A percentile compares a stretch with the other conserved stretches of the same genome.
These are phyloP conservation scores for Alternaria longipes DNA, from an alignment of 2,329 filamentous ascomycete genomes.

Conservation along the genomic window DNA sequence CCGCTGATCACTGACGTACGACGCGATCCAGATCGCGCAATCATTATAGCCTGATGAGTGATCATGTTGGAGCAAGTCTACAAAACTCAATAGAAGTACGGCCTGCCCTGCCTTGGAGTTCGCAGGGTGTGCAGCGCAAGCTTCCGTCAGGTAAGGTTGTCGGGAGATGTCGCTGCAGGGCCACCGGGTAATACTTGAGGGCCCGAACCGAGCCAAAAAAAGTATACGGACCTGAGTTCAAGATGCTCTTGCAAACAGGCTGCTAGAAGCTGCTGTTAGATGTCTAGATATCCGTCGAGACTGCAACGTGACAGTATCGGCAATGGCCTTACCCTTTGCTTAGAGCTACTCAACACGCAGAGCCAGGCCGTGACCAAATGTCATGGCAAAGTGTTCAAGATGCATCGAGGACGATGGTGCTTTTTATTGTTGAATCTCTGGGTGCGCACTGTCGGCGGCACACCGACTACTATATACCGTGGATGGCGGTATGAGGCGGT, in stretches of 20 bases:
- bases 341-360: neutral
- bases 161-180: slow-evolving; percentile 11
- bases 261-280: neutral
- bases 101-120: neutral
- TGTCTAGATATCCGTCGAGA: neutral
- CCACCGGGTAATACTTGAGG: slow-evolving; percentile 6
- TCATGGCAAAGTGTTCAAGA: neutral
- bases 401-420: neutral
- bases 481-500: slow-evolving; percentile 8
- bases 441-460: neutral
- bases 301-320: neutral
- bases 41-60: neutral
- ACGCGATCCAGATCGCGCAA: neutral
- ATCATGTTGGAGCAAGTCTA: neutral
- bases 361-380: neutral
- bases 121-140: slow-evolving; percentile 1
- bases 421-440: slow-evolving; percentile 6
- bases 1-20: slow-evolving; percentile 17
- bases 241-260: neutral
- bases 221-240: neutral
- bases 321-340: neutral
- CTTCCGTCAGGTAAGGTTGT: neutral
- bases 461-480: slow-evolving; percentile 9
- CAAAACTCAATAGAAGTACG: neutral
- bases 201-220: neutral